These are phyloP conservation scores for Yamadazyma jaroonii DNA, from an alignment of 1,139 yeast genomes.

Conservation along the genomic window DNA sequence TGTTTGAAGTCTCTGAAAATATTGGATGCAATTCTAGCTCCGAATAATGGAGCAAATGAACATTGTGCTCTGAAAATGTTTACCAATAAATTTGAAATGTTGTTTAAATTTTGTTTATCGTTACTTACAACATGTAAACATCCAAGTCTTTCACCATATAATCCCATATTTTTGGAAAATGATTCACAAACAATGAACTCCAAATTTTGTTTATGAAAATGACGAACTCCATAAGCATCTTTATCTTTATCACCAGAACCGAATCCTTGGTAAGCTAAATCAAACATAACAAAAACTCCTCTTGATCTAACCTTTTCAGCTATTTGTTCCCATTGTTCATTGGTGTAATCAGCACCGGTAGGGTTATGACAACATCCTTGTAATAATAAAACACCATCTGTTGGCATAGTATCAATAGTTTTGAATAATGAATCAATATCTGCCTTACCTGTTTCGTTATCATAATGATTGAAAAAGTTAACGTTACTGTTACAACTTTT, in stretches of 20 bases:
- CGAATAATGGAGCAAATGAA: conserved; percentile 48
- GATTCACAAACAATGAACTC: conserved; percentile 41
- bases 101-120: conserved; percentile 18
- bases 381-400: conserved; percentile 45
- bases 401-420: conserved; percentile 30
- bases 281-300: conserved; percentile 71
- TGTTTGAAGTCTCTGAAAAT: conserved; percentile 21
- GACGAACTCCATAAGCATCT: conserved; percentile 29
- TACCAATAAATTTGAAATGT: conserved; percentile 26
- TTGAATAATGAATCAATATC: conserved; percentile 28
- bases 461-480: conserved; percentile 31
- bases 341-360: conserved; percentile 67
- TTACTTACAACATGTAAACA: conserved; percentile 37
- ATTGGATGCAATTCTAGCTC: conserved; percentile 39
- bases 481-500: conserved; percentile 28
- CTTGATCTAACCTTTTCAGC: conserved; percentile 55
- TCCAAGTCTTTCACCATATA: conserved; percentile 45
- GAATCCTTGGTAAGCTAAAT: conserved; percentile 94
- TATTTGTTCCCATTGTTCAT: conserved; percentile 76
- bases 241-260: conserved; percentile 50
- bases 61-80: conserved; percentile 35
- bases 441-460: conserved; percentile 23
- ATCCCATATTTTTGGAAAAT: conserved; percentile 46
- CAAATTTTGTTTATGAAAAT: conserved; percentile 20
- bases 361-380: conserved; percentile 85